These are phyloP conservation scores for Plasmodium chabaudi DNA, from an alignment of 169 alveolate species.

Conservation along the genomic window DNA sequence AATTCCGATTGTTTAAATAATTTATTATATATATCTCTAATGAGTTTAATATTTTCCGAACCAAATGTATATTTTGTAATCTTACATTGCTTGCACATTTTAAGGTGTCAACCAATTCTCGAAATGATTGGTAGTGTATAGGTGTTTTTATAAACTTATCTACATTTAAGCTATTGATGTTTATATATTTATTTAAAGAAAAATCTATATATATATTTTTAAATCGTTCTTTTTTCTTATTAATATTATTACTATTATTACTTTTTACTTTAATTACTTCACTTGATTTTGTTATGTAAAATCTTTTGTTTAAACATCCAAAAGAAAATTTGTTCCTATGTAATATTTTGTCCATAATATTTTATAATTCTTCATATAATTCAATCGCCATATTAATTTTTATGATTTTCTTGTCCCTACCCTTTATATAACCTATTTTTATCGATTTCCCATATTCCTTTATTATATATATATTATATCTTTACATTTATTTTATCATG, in stretches of 20 bases:
- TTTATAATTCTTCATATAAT: no score
- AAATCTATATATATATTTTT: slow-evolving; percentile 56
- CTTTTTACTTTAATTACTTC: slow-evolving; percentile 32
- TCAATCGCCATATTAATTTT: no score
- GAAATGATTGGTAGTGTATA: slow-evolving; percentile 52
- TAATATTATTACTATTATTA: neutral
- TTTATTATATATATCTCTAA: slow-evolving; percentile 51
- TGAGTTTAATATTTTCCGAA: slow-evolving; percentile 49
- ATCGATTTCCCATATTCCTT: no score
- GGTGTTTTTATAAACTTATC: slow-evolving; percentile 47
- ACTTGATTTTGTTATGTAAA: slow-evolving; percentile 20
- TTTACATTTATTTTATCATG: no score
- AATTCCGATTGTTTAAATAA: slow-evolving; percentile 34
- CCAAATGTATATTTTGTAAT: slow-evolving; percentile 57
- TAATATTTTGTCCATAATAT: slow-evolving; percentile 12
- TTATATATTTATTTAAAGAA: slow-evolving; percentile 57
- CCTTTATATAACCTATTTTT: no score
- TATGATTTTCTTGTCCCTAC: no score
- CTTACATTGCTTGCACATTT: slow-evolving; percentile 62
- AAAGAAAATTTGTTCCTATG: neutral
- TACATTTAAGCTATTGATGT: slow-evolving; percentile 55
- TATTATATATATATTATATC: no score
- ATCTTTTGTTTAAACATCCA: slow-evolving; percentile 21
- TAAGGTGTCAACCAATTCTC: slow-evolving; percentile 55
- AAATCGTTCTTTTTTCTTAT: slow-evolving; percentile 14